phyloP scores from a whole-genome alignment of 208 protist species.

The Vickermania ingenoplastis region DNA sequence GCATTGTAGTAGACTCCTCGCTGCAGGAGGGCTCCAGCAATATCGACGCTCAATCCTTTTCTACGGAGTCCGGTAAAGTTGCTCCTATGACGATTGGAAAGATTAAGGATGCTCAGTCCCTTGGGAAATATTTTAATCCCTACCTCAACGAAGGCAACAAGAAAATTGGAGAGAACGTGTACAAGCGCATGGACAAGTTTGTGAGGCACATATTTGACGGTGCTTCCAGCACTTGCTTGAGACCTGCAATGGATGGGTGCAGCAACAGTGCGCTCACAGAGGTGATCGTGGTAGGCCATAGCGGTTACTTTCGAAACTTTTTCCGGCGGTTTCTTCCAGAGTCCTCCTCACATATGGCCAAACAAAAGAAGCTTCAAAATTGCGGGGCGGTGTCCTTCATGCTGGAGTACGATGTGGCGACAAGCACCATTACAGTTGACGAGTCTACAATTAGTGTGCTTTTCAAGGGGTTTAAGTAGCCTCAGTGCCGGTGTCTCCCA shows the following conservation, averaged over 20 bases:
- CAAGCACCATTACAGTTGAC: conserved; percentile 54
- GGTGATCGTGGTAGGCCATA: conserved; percentile 89
- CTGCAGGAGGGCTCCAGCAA: conserved; percentile 88
- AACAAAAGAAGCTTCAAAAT: conserved; percentile 83
- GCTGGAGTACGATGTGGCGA: conserved; percentile 48
- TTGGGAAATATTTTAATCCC: conserved; percentile 42
- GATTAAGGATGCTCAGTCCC: conserved; percentile 25
- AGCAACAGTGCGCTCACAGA: conserved; percentile 64
- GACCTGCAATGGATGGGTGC: conserved; percentile 9
- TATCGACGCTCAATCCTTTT: conserved; percentile 86
- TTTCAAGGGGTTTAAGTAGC: conserved; percentile 64
- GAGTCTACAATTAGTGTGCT: conserved; percentile 61
- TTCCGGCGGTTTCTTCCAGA: conserved; percentile 81
- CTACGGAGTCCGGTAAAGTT: conserved; percentile 61
- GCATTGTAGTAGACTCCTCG: conserved; percentile 73
- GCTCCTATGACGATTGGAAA: conserved; percentile 43
- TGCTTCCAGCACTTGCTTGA: conserved; percentile 10
- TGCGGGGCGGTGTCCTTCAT: conserved; percentile 81
- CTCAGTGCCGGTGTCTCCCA: not conserved
- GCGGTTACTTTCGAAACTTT: conserved; percentile 81
- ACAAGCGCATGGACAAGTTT: conserved; percentile 77
- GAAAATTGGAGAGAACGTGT: conserved; percentile 52
- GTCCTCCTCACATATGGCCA: conserved; percentile 49
- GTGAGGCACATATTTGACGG: conserved; percentile 58
- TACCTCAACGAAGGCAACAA: conserved; percentile 73